Evolutionary conservation across 2,329 filamentous ascomycete genomes (phyloP).

Genomic region (Ophiocordyceps camponoti-floridani): DNA sequence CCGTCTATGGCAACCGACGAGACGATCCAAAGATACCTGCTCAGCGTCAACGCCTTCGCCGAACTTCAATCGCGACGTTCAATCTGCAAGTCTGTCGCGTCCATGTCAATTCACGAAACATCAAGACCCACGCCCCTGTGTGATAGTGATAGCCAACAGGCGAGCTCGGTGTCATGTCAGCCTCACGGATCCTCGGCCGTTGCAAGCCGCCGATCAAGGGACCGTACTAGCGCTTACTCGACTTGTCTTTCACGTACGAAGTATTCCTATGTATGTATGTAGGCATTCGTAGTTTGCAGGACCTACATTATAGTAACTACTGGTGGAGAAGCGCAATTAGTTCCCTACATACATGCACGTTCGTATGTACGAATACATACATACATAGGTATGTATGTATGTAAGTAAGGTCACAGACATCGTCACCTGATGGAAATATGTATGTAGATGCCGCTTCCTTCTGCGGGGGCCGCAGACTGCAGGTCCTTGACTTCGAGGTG

Average conservation of each 20-base stretch:
- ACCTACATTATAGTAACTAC: neutral
- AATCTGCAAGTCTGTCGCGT: no score
- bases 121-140: no score
- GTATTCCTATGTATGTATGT: no score
- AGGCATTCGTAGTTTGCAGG: neutral
- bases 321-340: neutral
- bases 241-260: neutral
- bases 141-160: no score
- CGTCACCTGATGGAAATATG: neutral
- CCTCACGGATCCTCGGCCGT: neutral
- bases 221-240: neutral
- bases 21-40: neutral
- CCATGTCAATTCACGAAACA: no score
- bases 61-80: no score
- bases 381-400: no score
- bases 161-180: no score
- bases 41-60: no score
- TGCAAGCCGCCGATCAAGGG: neutral
- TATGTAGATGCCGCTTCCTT: neutral
- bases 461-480: neutral
- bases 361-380: neutral
- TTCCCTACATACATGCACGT: neutral
- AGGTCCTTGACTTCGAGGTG: neutral
- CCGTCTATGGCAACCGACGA: neutral
- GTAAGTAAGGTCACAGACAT: neutral